Evolutionary conservation across 306 rosid species (phyloP).

Genomic region (Rubus idaeus): DNA sequence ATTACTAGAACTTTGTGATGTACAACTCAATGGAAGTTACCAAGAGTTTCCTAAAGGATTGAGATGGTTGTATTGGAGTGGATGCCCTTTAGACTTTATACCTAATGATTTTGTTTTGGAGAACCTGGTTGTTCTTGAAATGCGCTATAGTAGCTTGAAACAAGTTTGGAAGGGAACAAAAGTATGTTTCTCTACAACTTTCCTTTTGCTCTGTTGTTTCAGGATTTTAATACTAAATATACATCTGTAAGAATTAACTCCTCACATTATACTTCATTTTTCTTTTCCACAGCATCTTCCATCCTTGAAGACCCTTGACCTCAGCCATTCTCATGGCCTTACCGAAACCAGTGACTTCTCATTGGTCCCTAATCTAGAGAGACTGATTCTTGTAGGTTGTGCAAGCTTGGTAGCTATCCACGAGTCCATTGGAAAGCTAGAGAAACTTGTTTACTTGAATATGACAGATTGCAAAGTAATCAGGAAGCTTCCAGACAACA

Average conservation of each 20-base stretch:
- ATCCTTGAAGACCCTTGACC: constrained; percentile 14
- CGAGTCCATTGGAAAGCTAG: constrained; percentile 12
- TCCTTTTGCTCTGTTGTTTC: too few species aligned
- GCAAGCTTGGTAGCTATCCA: not conserved
- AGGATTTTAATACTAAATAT: too few species aligned
- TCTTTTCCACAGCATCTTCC: not conserved
- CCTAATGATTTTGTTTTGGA: not conserved
- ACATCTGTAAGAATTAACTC: too few species aligned
- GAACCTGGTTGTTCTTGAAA: not conserved
- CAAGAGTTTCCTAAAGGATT: not conserved
- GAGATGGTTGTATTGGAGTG: constrained; percentile 10
- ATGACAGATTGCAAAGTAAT: constrained; percentile 8
- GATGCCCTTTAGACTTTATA: not conserved
- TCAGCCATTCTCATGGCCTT: constrained; percentile 8
- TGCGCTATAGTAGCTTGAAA: not conserved
- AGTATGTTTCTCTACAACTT: too few species aligned
- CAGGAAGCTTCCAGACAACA: not conserved
- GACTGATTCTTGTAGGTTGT: constrained; percentile 12
- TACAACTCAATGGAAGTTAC: not conserved
- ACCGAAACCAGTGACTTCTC: constrained; percentile 4
- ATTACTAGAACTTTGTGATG: not conserved
- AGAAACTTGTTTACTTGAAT: constrained; percentile 4
- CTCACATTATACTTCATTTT: not conserved
- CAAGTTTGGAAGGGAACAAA: not conserved
- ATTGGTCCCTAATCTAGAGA: constrained; percentile 4